Evolutionary conservation across 2,329 filamentous ascomycete genomes (phyloP).

Genomic region (Hypoxylon sp.): DNA sequence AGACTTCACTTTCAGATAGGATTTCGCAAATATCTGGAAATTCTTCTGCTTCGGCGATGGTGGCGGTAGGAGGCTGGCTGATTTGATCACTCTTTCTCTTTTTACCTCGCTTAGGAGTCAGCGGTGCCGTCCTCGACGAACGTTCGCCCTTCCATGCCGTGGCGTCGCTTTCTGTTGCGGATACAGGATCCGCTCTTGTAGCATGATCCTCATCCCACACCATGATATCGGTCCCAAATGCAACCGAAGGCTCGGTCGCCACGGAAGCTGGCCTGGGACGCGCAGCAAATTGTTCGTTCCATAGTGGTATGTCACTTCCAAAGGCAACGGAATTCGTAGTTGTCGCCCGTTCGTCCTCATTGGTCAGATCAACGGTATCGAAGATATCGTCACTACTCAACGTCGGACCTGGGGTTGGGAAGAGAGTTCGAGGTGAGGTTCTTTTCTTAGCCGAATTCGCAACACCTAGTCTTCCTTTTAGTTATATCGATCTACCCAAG

Average conservation of each 20-base stretch:
- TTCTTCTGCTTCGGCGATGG: constrained; percentile 49
- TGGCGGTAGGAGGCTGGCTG: constrained; percentile 41
- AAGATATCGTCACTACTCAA: constrained; percentile 42
- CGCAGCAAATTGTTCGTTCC: constrained; percentile 46
- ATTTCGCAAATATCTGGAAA: constrained; percentile 64
- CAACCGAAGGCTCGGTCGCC: constrained; percentile 37
- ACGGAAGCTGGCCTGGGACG: constrained; percentile 38
- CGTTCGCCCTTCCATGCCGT: constrained; percentile 55
- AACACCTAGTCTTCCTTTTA: constrained; percentile 19
- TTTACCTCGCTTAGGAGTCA: constrained; percentile 50
- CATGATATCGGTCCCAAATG: constrained; percentile 44
- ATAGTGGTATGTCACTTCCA: constrained; percentile 36
- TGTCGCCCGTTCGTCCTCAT: constrained; percentile 37
- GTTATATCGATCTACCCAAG: background rate
- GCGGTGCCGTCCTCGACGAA: constrained; percentile 50
- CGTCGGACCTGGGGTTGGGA: constrained; percentile 39
- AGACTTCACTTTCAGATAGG: constrained; percentile 43
- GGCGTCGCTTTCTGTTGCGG: constrained; percentile 42
- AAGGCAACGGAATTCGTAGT: constrained; percentile 40
- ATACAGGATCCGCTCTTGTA: constrained; percentile 49
- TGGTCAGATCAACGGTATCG: constrained; percentile 48
- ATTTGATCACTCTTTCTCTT: constrained; percentile 63
- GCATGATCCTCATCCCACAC: constrained; percentile 57
- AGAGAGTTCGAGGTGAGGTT: constrained; percentile 32
- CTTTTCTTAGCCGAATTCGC: constrained; percentile 39